Conservation (phyloP, 108 stramenopile species). For the Parietichytrium sp. region DNA sequence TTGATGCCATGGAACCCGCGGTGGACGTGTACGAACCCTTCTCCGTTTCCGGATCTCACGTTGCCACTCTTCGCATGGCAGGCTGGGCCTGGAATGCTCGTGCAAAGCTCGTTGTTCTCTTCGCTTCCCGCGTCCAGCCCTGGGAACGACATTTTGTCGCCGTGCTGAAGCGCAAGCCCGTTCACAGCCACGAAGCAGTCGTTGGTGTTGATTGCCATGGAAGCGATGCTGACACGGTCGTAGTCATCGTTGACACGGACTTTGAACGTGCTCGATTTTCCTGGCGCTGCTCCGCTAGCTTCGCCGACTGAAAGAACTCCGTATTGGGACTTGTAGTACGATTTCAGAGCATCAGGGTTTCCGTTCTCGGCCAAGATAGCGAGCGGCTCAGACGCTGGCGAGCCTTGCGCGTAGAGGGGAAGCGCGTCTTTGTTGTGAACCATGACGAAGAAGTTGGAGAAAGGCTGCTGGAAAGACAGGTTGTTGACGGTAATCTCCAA, state of each 20-base stretch:
- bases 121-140: conserved; percentile 44
- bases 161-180: not conserved
- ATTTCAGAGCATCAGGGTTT: not conserved
- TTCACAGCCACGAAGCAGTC: conserved; percentile 48
- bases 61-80: conserved; percentile 30
- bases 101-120: conserved; percentile 48
- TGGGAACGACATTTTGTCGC: not conserved
- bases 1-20: conserved; percentile 32
- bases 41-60: not conserved
- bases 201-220: conserved; percentile 49
- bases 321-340: not conserved
- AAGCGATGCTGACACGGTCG: conserved; percentile 33
- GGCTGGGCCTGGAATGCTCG: conserved; percentile 41
- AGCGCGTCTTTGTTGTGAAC: conserved; percentile 33
- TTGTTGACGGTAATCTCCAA: not conserved
- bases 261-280: not conserved
- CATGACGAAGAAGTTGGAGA: conserved; percentile 42
- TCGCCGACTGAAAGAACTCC: not conserved
- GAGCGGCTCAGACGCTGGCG: not conserved
- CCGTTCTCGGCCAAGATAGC: not conserved
- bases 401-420: conserved; percentile 10
- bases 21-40: conserved; percentile 27
- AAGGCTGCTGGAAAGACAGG: conserved; percentile 42
- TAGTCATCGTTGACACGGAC: conserved; percentile 12
- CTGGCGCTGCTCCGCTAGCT: not conserved